Conservation (phyloP, 495 filamentous ascomycete genomes). For the Elaphomyces granulatus region DNA sequence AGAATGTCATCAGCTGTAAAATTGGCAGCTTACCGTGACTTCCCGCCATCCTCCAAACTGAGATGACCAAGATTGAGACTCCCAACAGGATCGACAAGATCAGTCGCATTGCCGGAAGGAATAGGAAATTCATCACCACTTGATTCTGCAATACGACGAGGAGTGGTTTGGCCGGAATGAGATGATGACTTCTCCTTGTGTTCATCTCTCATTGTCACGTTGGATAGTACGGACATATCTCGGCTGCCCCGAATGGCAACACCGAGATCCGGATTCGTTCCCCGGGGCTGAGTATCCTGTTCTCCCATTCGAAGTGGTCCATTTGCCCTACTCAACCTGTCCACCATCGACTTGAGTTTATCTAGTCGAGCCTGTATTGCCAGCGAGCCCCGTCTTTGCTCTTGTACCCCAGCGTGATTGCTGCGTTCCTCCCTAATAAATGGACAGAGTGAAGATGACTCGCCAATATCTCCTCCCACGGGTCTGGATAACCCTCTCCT, state of each 20-base stretch:
- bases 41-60: slow-evolving; percentile 33
- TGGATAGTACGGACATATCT: too few species aligned
- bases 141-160: slow-evolving; percentile 24
- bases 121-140: slow-evolving; percentile 34
- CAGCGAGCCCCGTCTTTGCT: slow-evolving; percentile 18
- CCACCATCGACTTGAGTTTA: slow-evolving; percentile 34
- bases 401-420: too few species aligned
- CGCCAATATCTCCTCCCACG: slow-evolving; percentile 25
- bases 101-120: slow-evolving; percentile 30
- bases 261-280: slow-evolving; percentile 12
- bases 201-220: slow-evolving; percentile 7
- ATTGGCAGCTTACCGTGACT: slow-evolving; percentile 24
- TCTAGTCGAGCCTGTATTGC: slow-evolving; percentile 32
- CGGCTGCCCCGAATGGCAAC: too few species aligned
- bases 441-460: slow-evolving; percentile 25
- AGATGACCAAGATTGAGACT: slow-evolving; percentile 34
- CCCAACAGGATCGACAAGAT: slow-evolving; percentile 31
- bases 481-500: slow-evolving; percentile 18
- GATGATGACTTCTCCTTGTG: slow-evolving; percentile 7
- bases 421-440: too few species aligned
- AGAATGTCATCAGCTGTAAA: neutral
- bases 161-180: slow-evolving; percentile 17
- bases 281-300: slow-evolving; percentile 9
- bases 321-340: slow-evolving; percentile 22
- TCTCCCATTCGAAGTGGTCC: slow-evolving; percentile 15